Evolutionary conservation across 2,329 filamentous ascomycete species (phyloP).

Genomic region (Tolypocladium tropicale): DNA sequence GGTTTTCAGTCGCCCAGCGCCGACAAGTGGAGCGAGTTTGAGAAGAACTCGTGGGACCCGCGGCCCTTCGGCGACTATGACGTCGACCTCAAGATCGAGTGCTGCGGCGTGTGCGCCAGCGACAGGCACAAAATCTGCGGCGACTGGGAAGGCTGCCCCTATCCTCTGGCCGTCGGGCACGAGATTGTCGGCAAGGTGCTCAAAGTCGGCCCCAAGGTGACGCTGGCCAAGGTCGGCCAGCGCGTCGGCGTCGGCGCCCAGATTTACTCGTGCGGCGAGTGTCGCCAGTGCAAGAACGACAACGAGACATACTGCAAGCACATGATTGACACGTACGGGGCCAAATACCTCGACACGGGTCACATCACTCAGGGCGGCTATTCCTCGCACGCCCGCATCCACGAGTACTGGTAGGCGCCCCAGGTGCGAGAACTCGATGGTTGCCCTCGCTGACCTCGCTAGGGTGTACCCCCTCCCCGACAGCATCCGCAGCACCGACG

Average conservation of each 20-base stretch:
- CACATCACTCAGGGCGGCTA: slow-evolving; percentile 50
- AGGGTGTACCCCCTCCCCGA: slow-evolving; percentile 68
- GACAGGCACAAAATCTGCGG: slow-evolving; percentile 62
- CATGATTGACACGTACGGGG: slow-evolving; percentile 38
- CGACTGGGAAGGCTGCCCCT: slow-evolving; percentile 54
- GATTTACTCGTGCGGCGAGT: slow-evolving; percentile 38
- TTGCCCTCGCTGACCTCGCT: slow-evolving; percentile 3
- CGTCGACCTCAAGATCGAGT: slow-evolving; percentile 78
- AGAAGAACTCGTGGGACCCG: slow-evolving; percentile 67
- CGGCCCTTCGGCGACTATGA: slow-evolving; percentile 84
- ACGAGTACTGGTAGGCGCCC: slow-evolving; percentile 31
- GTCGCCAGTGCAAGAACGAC: slow-evolving; percentile 27
- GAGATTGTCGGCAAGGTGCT: slow-evolving; percentile 63
- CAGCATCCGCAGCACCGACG: slow-evolving; percentile 47
- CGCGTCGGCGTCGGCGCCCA: slow-evolving; percentile 51
- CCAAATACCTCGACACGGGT: slow-evolving; percentile 38
- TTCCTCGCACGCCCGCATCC: slow-evolving; percentile 22
- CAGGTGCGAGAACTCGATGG: neutral
- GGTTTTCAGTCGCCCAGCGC: slow-evolving; percentile 49
- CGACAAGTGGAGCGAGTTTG: slow-evolving; percentile 47
- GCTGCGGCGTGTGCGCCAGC: slow-evolving; percentile 66
- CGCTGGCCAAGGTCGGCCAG: slow-evolving; percentile 42
- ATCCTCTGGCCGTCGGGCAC: slow-evolving; percentile 58
- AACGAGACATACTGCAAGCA: slow-evolving; percentile 30
- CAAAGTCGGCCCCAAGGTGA: slow-evolving; percentile 46